These are phyloP conservation scores for Sporothrix luriei DNA, from an alignment of 2,329 filamentous ascomycete species.

Conservation along the genomic window DNA sequence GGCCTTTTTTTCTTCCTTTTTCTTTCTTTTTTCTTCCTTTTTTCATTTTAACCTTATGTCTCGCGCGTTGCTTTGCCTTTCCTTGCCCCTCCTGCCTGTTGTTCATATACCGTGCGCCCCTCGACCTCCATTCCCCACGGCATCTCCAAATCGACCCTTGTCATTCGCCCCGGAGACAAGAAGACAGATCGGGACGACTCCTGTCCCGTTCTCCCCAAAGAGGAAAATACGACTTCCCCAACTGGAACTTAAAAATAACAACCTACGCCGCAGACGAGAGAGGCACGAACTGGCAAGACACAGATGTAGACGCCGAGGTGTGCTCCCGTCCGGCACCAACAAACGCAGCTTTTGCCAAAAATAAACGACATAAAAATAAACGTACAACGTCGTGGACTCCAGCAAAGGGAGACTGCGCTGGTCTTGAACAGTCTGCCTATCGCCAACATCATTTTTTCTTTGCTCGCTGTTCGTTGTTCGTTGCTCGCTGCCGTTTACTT, in stretches of 20 bases:
- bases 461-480: too few species aligned
- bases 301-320: not conserved
- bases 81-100: not conserved
- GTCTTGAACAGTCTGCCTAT: not conserved
- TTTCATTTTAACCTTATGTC: not conserved
- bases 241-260: conserved; percentile 15
- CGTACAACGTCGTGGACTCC: not conserved
- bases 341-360: not conserved
- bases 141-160: conserved; percentile 10
- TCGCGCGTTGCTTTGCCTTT: not conserved
- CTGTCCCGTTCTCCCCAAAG: conserved; percentile 9
- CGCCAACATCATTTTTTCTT: not conserved
- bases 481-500: not conserved
- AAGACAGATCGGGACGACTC: conserved; percentile 12
- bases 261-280: not conserved
- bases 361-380: not conserved
- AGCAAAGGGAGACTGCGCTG: not conserved
- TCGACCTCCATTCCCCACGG: not conserved
- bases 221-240: conserved; percentile 7
- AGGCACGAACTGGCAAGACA: conserved; percentile 6
- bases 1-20: not conserved
- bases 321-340: not conserved
- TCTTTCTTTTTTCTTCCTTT: not conserved
- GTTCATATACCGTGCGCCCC: not conserved
- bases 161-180: not conserved